A percentile compares a stretch with the other conserved stretches of the same genome.
Evolutionary conservation across 1,284 basidiomycete species (phyloP).

Genomic region (Ustilago curta): DNA sequence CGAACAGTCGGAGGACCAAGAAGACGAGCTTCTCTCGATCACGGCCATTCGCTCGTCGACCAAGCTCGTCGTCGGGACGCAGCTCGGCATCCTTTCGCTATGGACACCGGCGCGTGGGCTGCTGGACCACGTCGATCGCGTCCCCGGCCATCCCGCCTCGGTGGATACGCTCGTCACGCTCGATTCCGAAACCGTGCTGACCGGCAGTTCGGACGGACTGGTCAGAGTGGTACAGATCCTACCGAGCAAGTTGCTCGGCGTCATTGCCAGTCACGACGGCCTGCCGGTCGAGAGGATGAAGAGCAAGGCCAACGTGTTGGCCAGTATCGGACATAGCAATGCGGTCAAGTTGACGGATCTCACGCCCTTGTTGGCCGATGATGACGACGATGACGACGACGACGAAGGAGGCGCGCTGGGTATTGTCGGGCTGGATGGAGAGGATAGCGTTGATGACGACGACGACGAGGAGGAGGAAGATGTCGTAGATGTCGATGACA

Average conservation of each 20-base stretch:
- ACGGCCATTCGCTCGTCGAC: constrained; percentile 82
- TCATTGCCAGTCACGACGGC: constrained; percentile 85
- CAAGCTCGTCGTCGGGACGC: constrained; percentile 89
- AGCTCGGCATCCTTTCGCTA: constrained; percentile 88
- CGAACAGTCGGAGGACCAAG: constrained; percentile 89
- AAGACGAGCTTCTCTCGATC: constrained; percentile 90
- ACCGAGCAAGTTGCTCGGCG: constrained; percentile 88
- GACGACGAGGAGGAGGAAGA: constrained; percentile 29
- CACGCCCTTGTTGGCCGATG: constrained; percentile 73
- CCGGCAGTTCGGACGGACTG: constrained; percentile 92
- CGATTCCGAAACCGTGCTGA: constrained; percentile 79
- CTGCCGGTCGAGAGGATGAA: constrained; percentile 89
- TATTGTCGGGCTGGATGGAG: constrained; percentile 13
- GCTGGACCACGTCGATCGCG: constrained; percentile 91
- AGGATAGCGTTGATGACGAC: constrained; percentile 30
- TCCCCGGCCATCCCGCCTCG: constrained; percentile 82
- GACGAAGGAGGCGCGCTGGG: constrained; percentile 27
- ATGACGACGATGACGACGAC: constrained; percentile 40
- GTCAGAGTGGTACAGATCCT: constrained; percentile 88
- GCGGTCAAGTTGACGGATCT: constrained; percentile 86
- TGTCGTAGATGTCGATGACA: constrained; percentile 10
- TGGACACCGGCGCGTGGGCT: constrained; percentile 88
- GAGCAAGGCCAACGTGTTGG: constrained; percentile 80
- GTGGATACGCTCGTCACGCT: constrained; percentile 77
- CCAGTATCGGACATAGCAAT: constrained; percentile 93